A percentile compares a stretch with the other conserved stretches of the same genome.
phyloP scores from a whole-genome alignment of 371 early-diverging fungal species.

The Zopfochytrium polystomum region DNA sequence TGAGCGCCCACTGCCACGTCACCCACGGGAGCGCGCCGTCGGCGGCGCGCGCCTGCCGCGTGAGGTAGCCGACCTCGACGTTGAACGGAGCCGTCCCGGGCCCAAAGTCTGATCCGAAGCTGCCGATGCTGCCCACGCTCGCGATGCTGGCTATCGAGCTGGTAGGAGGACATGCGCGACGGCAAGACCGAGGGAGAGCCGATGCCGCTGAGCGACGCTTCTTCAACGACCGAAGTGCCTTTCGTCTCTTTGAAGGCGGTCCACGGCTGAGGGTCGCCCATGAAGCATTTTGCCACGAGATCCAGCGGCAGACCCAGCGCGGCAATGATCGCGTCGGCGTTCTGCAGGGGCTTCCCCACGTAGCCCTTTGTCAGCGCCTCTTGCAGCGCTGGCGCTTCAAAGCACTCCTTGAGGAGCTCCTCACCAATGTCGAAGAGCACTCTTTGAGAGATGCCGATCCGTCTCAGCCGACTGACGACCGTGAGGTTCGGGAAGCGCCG shows the following conservation, averaged over 20 bases:
- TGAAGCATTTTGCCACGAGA: constrained; percentile 19
- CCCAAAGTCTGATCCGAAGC: not conserved
- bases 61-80: constrained; percentile 15
- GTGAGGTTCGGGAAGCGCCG: constrained; percentile 10
- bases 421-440: constrained; percentile 11
- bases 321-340: constrained; percentile 16
- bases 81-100: not conserved
- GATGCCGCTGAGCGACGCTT: not conserved
- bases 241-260: not conserved
- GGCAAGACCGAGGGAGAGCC: no score
- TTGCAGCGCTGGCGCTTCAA: constrained; percentile 14
- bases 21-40: constrained; percentile 29
- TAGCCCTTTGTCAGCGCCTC: constrained; percentile 12
- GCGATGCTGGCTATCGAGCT: constrained; percentile 9
- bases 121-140: not conserved
- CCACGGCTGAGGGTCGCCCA: constrained; percentile 18
- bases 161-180: constrained; percentile 10
- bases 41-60: constrained; percentile 18
- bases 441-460: constrained; percentile 8
- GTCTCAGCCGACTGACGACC: constrained; percentile 12
- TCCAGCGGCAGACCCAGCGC: constrained; percentile 11
- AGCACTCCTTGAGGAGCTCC: constrained; percentile 20
- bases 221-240: no score
- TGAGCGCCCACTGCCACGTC: constrained; percentile 26
- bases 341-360: constrained; percentile 15